Evolutionary conservation across 2,329 filamentous ascomycete species (phyloP).

Genomic region (Reticulascus tulasneorum): DNA sequence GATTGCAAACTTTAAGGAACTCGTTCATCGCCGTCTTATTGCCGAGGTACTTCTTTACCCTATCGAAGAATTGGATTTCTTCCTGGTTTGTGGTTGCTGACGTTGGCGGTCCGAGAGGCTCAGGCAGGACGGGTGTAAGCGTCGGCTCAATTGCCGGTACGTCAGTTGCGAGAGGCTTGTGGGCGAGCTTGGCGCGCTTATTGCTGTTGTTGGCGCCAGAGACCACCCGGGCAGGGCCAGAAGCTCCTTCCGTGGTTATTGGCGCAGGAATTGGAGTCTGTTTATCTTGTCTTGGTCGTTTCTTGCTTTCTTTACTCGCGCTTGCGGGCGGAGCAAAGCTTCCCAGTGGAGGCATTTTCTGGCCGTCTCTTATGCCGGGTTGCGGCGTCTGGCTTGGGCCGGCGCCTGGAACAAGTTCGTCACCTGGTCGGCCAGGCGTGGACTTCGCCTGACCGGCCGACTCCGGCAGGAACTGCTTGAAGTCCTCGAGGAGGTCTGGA

Average conservation of each 20-base stretch:
- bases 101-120: conserved; percentile 75
- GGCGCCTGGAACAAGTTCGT: conserved; percentile 54
- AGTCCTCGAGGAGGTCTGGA: conserved; percentile 92
- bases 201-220: conserved; percentile 29
- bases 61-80: conserved; percentile 90
- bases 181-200: conserved; percentile 72
- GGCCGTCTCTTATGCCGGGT: conserved; percentile 49
- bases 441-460: conserved; percentile 58
- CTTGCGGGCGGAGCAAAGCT: conserved; percentile 84
- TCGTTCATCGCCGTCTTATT: conserved; percentile 93
- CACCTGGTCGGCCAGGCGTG: conserved; percentile 54
- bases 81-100: conserved; percentile 73
- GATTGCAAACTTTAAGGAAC: conserved; percentile 93
- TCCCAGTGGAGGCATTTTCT: conserved; percentile 89
- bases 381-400: conserved; percentile 53
- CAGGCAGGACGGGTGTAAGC: conserved; percentile 80
- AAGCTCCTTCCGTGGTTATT: conserved; percentile 38
- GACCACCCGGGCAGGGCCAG: conserved; percentile 23
- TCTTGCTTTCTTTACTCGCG: conserved; percentile 81
- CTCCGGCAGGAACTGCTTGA: conserved; percentile 97
- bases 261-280: conserved; percentile 44
- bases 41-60: conserved; percentile 91
- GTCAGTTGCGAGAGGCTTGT: conserved; percentile 58
- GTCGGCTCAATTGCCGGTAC: conserved; percentile 74
- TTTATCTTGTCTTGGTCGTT: conserved; percentile 66